Evolutionary conservation across 106 monocot species (phyloP).

Genomic region (Allium sativum): DNA sequence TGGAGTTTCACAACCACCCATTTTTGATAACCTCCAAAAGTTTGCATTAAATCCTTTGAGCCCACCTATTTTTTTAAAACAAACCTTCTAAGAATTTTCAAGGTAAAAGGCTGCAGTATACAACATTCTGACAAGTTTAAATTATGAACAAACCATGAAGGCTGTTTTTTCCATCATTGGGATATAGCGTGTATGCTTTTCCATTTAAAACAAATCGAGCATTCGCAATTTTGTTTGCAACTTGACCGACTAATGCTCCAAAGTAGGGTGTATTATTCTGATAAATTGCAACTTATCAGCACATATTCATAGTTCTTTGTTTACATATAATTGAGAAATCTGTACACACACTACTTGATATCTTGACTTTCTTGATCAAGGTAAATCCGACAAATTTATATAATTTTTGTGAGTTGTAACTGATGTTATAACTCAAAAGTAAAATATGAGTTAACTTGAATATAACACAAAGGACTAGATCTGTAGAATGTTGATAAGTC

Average conservation of each 20-base stretch:
- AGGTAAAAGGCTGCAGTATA: no score
- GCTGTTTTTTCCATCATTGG: conserved; percentile 33
- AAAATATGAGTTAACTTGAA: no score
- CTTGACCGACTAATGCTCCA: conserved; percentile 59
- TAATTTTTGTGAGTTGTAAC: no score
- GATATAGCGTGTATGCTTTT: conserved; percentile 18
- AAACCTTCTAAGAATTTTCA: neutral
- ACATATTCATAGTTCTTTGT: no score
- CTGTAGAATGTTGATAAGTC: no score
- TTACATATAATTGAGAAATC: no score
- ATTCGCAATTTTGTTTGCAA: conserved; percentile 38
- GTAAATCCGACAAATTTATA: no score
- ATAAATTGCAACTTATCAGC: neutral
- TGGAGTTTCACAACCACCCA: conserved; percentile 38
- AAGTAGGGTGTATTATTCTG: conserved; percentile 48
- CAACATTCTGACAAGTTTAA: no score
- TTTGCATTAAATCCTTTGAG: conserved; percentile 57
- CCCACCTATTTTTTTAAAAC: conserved; percentile 23
- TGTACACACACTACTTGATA: no score
- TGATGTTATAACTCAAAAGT: no score
- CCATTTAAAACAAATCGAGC: conserved; percentile 31
- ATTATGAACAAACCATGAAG: conserved; percentile 17
- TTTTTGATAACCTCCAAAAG: conserved; percentile 50
- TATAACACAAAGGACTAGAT: no score
- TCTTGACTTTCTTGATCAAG: no score